Evolutionary conservation across 306 rosid genomes (phyloP), one percentile per base, ranked within the genome.

Genomic region (Prunus kanzakura): DNA sequence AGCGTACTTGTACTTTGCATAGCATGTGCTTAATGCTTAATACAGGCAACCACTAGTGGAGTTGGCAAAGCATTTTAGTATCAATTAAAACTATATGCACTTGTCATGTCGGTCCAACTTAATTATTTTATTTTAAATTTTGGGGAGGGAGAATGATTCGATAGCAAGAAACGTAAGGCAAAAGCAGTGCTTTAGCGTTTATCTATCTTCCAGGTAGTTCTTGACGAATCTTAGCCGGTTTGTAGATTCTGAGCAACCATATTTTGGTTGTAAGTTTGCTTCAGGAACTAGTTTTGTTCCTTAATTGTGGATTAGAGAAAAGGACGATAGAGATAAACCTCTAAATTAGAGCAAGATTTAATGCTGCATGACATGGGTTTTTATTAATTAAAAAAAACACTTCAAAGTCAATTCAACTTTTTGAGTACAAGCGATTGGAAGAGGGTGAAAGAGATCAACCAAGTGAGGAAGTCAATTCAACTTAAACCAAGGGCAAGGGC

Each of bases 1-100:
- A 47, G 4, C 52, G 2, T 12, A 3, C 4, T 12, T 12, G 52
- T 3, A 47, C 15, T 13, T 10, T 12, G 52, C 15, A 47, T 13
- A 27, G 43, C 12, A 64, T 64, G 68, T 47, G 57, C 58, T 20
- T 6, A 38, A 38, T 47, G 57, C 58, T 20, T 6, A 7, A 38
- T 19, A 49, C 8, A 16, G 60, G 70, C 79, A 47, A 69, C 46
- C 30, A 61, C 70, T 14, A 32, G 71, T 70, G 76, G 56, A 61
- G 27, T 45, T 70, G 76, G 4, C 51, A 76, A 65, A 76, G 27
- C 46, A 73, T 46, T 27, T 11, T 23, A 29, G 67, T 65, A 64
- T 50, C 63, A 23, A 29, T 51, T 1, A 45, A 74, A 61, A 46
- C 14, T 23, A 38, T 1, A 38, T 38, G 43, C 43, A 1, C 43